Evolutionary conservation across 2,329 filamentous ascomycete genomes (phyloP).

Genomic region (Lecanicillium sp.): DNA sequence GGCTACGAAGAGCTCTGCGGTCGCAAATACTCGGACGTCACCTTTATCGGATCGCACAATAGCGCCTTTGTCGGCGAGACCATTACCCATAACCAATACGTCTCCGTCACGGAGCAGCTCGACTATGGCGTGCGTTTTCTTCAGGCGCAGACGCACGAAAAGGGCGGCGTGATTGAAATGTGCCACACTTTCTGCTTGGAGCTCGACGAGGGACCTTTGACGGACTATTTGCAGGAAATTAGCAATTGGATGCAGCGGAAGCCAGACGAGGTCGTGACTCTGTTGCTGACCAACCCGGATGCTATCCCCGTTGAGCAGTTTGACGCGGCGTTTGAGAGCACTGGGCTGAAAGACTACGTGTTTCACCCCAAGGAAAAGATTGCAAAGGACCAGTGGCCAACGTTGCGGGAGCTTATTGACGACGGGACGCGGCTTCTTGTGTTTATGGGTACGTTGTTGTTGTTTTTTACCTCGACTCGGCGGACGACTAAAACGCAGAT

Average conservation of each 20-base stretch:
- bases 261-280: conserved; percentile 51
- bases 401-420: conserved; percentile 56
- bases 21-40: conserved; percentile 49
- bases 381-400: conserved; percentile 55
- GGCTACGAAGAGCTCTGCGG: conserved; percentile 46
- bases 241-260: conserved; percentile 53
- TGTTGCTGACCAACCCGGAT: conserved; percentile 57
- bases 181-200: conserved; percentile 57
- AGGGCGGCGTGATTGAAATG: conserved; percentile 43
- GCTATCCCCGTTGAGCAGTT: conserved; percentile 47
- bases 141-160: conserved; percentile 53
- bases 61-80: conserved; percentile 52
- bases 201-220: conserved; percentile 50
- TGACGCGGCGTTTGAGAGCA: conserved; percentile 41
- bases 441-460: conserved; percentile 50
- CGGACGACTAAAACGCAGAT: background rate
- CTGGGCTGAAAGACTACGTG: conserved; percentile 47
- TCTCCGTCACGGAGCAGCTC: conserved; percentile 49
- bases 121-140: conserved; percentile 55
- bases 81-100: conserved; percentile 50
- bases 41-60: conserved; percentile 58
- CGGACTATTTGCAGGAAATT: conserved; percentile 45
- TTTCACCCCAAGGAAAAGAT: conserved; percentile 40
- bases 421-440: conserved; percentile 56
- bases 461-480: background rate